Evolutionary conservation across 345 rosid species (phyloP).

Genomic region (Nasturtium officinale): DNA sequence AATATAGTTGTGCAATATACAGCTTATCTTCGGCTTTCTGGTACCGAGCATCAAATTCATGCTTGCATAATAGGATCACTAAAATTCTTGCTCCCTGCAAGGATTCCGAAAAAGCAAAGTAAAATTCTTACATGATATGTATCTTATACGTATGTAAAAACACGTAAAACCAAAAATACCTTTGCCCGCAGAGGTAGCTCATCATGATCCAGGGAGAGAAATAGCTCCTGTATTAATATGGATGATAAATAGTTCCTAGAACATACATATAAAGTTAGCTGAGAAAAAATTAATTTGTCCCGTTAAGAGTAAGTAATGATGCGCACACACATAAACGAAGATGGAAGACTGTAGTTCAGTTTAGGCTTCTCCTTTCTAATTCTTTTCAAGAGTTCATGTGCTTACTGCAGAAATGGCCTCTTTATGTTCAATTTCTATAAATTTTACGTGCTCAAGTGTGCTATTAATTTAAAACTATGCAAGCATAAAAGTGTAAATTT

Average conservation of each 20-base stretch:
- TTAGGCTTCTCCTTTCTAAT: constrained; percentile 23
- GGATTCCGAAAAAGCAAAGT: constrained; percentile 34
- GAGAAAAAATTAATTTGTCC: constrained; percentile 20
- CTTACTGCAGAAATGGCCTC: constrained; percentile 27
- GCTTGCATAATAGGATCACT: constrained; percentile 92
- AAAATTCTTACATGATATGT: constrained; percentile 23
- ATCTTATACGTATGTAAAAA: constrained; percentile 20
- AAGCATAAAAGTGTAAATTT: constrained; percentile 9
- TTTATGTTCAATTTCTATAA: constrained; percentile 9
- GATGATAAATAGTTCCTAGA: constrained; percentile 98
- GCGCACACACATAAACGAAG: constrained; percentile 6
- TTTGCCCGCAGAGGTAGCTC: constrained; percentile 91
- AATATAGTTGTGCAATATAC: constrained; percentile 90
- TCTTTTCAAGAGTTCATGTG: constrained; percentile 10
- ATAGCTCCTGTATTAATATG: constrained; percentile 90
- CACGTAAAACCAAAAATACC: constrained; percentile 45
- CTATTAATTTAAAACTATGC: background rate
- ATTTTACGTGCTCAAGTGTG: constrained; percentile 15
- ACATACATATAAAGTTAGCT: constrained; percentile 43
- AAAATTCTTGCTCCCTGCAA: constrained; percentile 91
- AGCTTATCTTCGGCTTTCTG: constrained; percentile 99
- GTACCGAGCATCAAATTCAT: constrained; percentile 95
- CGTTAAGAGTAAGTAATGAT: background rate
- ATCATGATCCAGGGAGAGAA: constrained; percentile 97
- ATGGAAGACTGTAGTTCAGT: constrained; percentile 19